Evolutionary conservation across 176 grass and related monocot genomes (phyloP).

Genomic region (Themeda triandra): DNA sequence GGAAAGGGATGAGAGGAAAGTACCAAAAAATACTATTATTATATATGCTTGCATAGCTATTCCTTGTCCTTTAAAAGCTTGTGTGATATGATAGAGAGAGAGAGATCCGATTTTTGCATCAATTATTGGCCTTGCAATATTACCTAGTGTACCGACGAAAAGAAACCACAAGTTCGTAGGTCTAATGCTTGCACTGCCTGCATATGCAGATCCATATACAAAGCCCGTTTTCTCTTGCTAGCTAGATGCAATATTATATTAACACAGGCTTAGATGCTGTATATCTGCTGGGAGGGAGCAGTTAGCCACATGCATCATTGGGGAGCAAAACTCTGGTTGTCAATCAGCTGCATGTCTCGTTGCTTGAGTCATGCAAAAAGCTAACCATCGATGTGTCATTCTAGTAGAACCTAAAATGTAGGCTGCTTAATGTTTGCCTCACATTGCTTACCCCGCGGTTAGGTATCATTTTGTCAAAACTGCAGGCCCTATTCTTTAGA

Average conservation of each 20-base stretch:
- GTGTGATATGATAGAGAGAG: no score
- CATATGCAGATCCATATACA: no score
- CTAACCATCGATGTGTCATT: neutral
- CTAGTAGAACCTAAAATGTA: conserved; percentile 5
- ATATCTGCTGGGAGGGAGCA: neutral
- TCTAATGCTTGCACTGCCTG: neutral
- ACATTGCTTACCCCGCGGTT: no score
- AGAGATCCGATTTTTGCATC: neutral
- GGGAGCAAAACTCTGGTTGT: neutral
- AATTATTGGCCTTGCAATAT: neutral
- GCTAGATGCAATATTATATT: neutral
- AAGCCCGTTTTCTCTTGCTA: neutral
- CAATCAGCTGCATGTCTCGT: conserved; percentile 6
- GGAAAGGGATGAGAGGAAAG: neutral
- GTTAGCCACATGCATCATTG: neutral
- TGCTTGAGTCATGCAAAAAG: conserved; percentile 20
- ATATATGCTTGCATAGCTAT: no score
- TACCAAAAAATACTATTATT: neutral
- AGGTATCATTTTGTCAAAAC: neutral
- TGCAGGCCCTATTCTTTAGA: neutral
- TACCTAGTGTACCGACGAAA: neutral
- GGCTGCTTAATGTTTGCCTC: no score
- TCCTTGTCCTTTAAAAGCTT: neutral
- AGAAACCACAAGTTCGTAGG: neutral
- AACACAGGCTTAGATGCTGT: neutral